Evolutionary conservation across 1,284 basidiomycete genomes (phyloP), one percentile per base, ranked within the genome.

Genomic region (Leccinum huronense): DNA sequence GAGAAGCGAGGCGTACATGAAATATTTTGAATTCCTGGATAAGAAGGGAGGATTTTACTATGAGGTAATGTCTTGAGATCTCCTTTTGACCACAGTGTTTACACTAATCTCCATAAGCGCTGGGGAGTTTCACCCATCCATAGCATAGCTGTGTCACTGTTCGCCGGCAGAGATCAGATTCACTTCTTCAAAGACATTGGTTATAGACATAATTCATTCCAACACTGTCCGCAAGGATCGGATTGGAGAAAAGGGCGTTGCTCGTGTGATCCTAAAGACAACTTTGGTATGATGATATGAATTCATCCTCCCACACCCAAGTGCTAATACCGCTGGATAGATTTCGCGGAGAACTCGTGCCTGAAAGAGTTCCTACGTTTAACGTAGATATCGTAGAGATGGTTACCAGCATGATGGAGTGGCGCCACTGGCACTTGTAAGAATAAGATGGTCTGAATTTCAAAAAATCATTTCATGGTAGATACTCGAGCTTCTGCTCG

Each of bases 121-220:
- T 93, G 91, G 92, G 93, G 93, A 60, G 93, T 95, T 73, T 93
- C 94, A 7, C 94, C 93, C 3, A 84, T 95, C 8, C 92, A 94
- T 71, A 90, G 87, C 61, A 92, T 95, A 63, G 93, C 89, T 1
- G 90, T 85, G 0, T 84, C 89, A 0, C 74, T 94, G 31, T 92
- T 94, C 70, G 85, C 87, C 2, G 73, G 80, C 59, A 88, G 84
- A 74, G 83, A 89, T 64, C 85, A 92, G 71, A 80, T 94, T 14
- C 89, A 93, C 72, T 93, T 91, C 77, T 93, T 94, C 77, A 77
- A 82, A 40, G 84, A 87, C 58, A 73, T 73, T 60, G 73, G 76
- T 0, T 89, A 88, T 72, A 78, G 81, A 65, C 87, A 89, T 62
- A 78, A 78, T 53, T 82, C 84, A 2, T 87, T 84, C 73, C 81